phyloP scores from a whole-genome alignment of 1,284 basidiomycete species.

The Pholiota adiposa region DNA sequence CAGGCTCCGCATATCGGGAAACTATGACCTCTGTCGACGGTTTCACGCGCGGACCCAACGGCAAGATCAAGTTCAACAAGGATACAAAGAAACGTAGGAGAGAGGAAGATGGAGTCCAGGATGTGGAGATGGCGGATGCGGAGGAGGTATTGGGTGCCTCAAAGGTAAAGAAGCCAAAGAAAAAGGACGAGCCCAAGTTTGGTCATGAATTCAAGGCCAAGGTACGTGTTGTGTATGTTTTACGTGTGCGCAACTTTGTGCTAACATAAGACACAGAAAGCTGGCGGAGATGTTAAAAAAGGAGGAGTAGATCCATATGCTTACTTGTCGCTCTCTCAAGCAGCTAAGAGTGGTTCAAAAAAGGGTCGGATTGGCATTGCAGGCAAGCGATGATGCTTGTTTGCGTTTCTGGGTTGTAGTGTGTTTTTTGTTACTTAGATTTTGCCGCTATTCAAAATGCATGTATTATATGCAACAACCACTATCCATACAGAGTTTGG shows the following conservation, averaged over 20 bases:
- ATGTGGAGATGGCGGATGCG: conserved; percentile 70
- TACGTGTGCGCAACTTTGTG: not conserved
- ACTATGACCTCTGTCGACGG: conserved; percentile 86
- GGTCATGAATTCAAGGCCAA: conserved; percentile 93
- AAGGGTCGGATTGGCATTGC: conserved; percentile 54
- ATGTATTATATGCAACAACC: not conserved
- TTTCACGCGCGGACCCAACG: conserved; percentile 82
- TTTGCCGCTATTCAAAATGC: conserved; percentile 7
- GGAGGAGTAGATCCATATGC: conserved; percentile 90
- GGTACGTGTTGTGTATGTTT: conserved; percentile 41
- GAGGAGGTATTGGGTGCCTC: conserved; percentile 41
- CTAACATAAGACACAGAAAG: conserved; percentile 61
- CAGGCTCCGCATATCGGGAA: conserved; percentile 86
- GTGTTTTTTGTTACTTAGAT: not conserved
- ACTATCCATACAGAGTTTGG: conserved; percentile 67
- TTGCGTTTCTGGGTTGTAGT: not conserved
- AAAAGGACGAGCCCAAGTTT: conserved; percentile 62
- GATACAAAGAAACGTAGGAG: conserved; percentile 90
- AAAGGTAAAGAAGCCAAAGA: conserved; percentile 58
- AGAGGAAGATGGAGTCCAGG: conserved; percentile 59
- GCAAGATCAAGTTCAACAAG: conserved; percentile 95
- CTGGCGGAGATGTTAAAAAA: conserved; percentile 91
- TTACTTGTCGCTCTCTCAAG: conserved; percentile 84
- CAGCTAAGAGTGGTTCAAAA: conserved; percentile 64
- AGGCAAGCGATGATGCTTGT: conserved; percentile 45